These are phyloP conservation scores for Pseudogymnoascus sp. DNA, from an alignment of 2,329 filamentous ascomycete genomes.

Conservation along the genomic window DNA sequence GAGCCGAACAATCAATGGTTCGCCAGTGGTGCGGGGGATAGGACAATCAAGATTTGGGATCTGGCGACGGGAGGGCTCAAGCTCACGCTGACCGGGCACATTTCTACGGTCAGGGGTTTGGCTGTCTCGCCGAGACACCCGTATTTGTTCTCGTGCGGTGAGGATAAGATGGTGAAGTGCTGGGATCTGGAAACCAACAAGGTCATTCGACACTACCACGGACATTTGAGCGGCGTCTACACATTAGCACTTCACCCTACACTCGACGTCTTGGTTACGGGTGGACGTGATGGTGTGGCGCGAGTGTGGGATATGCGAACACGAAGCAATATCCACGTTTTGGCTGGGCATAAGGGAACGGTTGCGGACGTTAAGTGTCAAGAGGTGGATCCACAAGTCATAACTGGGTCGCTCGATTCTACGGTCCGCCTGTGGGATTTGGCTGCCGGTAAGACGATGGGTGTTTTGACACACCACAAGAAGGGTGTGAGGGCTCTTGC, in stretches of 20 bases:
- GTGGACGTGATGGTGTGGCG: constrained; percentile 87
- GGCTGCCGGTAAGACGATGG: constrained; percentile 92
- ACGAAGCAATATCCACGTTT: constrained; percentile 87
- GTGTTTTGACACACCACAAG: constrained; percentile 94
- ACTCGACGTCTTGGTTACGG: constrained; percentile 88
- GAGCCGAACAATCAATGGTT: constrained; percentile 98
- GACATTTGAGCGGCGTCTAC: constrained; percentile 93
- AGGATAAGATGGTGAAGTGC: constrained; percentile 99
- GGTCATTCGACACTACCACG: constrained; percentile 95
- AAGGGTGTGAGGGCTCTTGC: constrained; percentile 85
- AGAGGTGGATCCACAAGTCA: constrained; percentile 92
- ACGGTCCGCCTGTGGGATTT: constrained; percentile 93
- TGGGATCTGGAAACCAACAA: constrained; percentile 99
- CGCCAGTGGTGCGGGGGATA: constrained; percentile 85
- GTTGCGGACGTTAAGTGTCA: constrained; percentile 86
- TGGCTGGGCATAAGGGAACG: constrained; percentile 84
- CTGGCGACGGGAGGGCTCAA: constrained; percentile 77
- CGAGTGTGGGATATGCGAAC: constrained; percentile 99
- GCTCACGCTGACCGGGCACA: constrained; percentile 86
- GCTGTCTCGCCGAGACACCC: constrained; percentile 90
- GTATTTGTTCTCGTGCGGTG: constrained; percentile 94
- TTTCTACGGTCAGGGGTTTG: constrained; percentile 84
- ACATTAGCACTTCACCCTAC: constrained; percentile 89
- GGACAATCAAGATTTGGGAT: constrained; percentile 99
- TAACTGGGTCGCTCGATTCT: constrained; percentile 84